Conservation (phyloP, 805 yeast species). For the Metschnikowia similis region DNA sequence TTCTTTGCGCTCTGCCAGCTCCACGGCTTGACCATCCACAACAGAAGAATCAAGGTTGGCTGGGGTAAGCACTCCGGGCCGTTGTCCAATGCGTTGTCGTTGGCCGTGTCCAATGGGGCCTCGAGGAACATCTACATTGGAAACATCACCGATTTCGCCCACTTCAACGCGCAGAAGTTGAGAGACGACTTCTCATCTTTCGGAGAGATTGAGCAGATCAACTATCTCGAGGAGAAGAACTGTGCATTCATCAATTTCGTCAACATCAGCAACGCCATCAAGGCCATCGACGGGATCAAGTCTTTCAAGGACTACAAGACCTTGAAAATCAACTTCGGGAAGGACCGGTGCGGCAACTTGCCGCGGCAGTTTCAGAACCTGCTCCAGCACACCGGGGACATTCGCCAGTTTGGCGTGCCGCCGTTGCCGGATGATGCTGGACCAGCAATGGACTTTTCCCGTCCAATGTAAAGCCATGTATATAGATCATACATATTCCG, state of each 20-base stretch:
- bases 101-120: conserved; percentile 92
- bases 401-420: conserved; percentile 1
- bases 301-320: conserved; percentile 59
- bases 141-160: conserved; percentile 46
- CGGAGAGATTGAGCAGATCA: conserved; percentile 95
- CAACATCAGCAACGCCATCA: conserved; percentile 80
- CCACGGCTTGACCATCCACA: conserved; percentile 83
- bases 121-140: conserved; percentile 92
- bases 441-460: neutral
- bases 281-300: conserved; percentile 88
- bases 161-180: conserved; percentile 55
- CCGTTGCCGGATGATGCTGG: neutral
- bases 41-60: conserved; percentile 83
- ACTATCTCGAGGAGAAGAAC: conserved; percentile 73
- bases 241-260: conserved; percentile 93
- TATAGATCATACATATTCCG: neutral
- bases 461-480: neutral
- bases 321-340: conserved; percentile 57
- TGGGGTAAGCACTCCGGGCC: conserved; percentile 99
- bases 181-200: conserved; percentile 71
- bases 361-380: conserved; percentile 67
- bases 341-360: conserved; percentile 80
- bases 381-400: neutral
- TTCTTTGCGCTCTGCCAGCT: conserved; percentile 91
- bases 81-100: conserved; percentile 74